These are phyloP conservation scores for Ceratocystis cacaofunesta DNA, from an alignment of 2,329 filamentous ascomycete genomes.

Conservation along the genomic window DNA sequence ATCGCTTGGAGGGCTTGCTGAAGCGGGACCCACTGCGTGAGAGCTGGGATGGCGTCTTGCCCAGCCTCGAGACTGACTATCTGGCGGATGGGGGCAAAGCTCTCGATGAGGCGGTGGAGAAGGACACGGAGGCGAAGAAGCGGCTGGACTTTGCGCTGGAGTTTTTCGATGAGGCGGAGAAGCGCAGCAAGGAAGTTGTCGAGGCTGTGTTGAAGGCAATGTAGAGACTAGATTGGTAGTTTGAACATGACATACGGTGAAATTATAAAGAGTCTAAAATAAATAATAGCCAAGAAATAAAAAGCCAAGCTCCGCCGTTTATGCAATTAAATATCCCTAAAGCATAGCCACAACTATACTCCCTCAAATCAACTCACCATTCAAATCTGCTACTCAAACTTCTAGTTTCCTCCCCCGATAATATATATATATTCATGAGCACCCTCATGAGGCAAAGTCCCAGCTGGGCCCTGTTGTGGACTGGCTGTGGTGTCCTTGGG, in stretches of 20 bases:
- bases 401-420: too few relatives aligned
- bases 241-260: background rate
- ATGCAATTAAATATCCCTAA: background rate
- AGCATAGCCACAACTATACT: background rate
- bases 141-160: slow-evolving; percentile 28
- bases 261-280: slow-evolving; percentile 3
- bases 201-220: slow-evolving; percentile 21
- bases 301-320: background rate
- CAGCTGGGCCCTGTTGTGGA: background rate
- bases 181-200: slow-evolving; percentile 27
- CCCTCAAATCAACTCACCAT: background rate
- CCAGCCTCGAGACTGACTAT: slow-evolving; percentile 26
- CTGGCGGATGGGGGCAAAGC: slow-evolving; percentile 30
- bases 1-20: slow-evolving; percentile 25
- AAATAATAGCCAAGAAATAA: background rate
- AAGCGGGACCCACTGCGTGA: slow-evolving; percentile 27
- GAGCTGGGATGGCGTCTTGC: background rate
- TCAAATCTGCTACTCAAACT: too few relatives aligned
- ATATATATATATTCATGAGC: too few relatives aligned
- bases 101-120: slow-evolving; percentile 29
- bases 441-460: background rate
- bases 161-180: slow-evolving; percentile 28
- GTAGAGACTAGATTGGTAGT: background rate
- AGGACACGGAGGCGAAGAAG: slow-evolving; percentile 26
- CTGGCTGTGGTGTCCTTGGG: background rate